A percentile compares a stretch with the other conserved stretches of the same genome.
These are phyloP conservation scores for Rhododendron mucronatum DNA, from an alignment of 148 eudicot species.

Conservation along the genomic window DNA sequence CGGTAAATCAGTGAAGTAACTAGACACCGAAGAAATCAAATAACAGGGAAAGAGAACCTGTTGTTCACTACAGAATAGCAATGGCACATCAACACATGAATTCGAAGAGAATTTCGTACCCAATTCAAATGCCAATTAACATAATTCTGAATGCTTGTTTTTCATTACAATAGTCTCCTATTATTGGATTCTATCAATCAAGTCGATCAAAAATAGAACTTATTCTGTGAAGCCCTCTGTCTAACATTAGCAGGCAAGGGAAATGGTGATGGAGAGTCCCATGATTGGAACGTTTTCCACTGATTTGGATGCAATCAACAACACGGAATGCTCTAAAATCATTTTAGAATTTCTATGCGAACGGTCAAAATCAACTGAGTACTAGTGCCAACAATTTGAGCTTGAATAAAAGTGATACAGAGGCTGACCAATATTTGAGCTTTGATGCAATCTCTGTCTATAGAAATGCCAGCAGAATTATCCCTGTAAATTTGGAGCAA, in stretches of 20 bases:
- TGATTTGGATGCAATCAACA: background rate
- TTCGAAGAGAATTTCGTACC: too few species aligned
- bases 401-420: background rate
- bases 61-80: background rate
- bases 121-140: background rate
- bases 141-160: background rate
- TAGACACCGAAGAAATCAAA: background rate
- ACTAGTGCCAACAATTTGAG: background rate
- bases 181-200: background rate
- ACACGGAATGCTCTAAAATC: background rate
- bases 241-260: background rate
- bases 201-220: background rate
- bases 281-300: background rate
- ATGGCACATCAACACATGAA: background rate
- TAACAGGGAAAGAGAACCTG: background rate
- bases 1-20: background rate
- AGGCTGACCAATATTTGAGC: background rate
- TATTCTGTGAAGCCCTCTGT: too few species aligned
- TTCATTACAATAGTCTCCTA: too few species aligned
- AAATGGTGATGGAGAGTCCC: background rate
- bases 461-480: background rate
- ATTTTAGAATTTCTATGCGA: background rate
- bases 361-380: background rate
- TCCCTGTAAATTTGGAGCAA: background rate
- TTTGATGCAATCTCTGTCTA: background rate